Evolutionary conservation across 1,284 basidiomycete genomes (phyloP).

Genomic region (Fomitopsis betulina): DNA sequence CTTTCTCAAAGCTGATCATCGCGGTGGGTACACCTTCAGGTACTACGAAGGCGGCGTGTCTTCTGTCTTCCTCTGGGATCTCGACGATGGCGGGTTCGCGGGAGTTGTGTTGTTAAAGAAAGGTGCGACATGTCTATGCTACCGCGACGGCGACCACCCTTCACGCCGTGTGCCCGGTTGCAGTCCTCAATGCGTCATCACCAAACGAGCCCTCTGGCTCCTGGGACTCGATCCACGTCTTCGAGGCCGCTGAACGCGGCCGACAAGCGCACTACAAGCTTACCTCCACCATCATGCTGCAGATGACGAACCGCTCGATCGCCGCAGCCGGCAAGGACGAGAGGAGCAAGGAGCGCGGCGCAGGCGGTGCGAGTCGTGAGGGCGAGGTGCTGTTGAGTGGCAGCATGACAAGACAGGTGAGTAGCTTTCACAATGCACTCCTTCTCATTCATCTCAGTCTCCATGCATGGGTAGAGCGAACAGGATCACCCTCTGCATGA

Average conservation of each 20-base stretch:
- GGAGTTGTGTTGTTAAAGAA: constrained; percentile 98
- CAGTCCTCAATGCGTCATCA: constrained; percentile 55
- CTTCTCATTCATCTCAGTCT: background rate
- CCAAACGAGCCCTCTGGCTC: constrained; percentile 68
- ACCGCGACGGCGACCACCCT: background rate
- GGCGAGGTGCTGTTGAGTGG: constrained; percentile 87
- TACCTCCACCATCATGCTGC: constrained; percentile 97
- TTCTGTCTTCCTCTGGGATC: constrained; percentile 98
- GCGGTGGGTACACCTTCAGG: constrained; percentile 34
- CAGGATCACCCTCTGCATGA: constrained; percentile 81
- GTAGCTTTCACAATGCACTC: constrained; percentile 22
- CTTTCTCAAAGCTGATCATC: background rate
- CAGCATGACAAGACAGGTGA: constrained; percentile 94
- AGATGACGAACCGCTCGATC: constrained; percentile 60
- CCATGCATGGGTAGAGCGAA: constrained; percentile 56
- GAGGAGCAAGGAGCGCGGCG: constrained; percentile 37
- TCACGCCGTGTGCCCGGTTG: background rate
- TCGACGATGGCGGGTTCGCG: constrained; percentile 94
- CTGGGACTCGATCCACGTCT: constrained; percentile 99
- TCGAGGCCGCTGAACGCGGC: constrained; percentile 88
- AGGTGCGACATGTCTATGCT: constrained; percentile 39
- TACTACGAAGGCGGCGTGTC: constrained; percentile 97
- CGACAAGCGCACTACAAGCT: constrained; percentile 95
- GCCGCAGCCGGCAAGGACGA: constrained; percentile 28
- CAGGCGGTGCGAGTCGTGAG: constrained; percentile 45